phyloP scores from a whole-genome alignment of 2,329 filamentous ascomycete species.

The Penicillium paneum region DNA sequence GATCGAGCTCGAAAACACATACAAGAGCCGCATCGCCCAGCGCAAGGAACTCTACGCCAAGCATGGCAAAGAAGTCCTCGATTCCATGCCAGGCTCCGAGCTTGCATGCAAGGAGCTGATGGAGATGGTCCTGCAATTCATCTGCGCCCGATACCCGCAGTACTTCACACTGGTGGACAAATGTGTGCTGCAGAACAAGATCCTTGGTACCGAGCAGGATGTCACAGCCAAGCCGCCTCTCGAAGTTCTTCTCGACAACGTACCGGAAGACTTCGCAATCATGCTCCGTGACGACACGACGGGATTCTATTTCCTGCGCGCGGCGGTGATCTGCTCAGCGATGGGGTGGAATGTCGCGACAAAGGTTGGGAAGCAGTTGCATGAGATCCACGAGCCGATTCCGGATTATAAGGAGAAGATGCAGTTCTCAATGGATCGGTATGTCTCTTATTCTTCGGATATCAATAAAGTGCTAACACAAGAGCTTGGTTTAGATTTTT shows the following conservation, averaged over 20 bases:
- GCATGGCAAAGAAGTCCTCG: constrained; percentile 63
- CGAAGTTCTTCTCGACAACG: constrained; percentile 67
- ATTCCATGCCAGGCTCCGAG: constrained; percentile 69
- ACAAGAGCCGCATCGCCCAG: constrained; percentile 64
- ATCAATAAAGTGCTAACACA: neutral
- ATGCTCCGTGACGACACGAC: constrained; percentile 68
- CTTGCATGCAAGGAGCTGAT: constrained; percentile 80
- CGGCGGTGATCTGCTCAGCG: constrained; percentile 73
- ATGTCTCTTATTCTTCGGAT: constrained; percentile 22
- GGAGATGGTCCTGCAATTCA: constrained; percentile 79
- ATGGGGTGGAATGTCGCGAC: constrained; percentile 74
- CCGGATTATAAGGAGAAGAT: constrained; percentile 87
- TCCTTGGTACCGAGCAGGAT: constrained; percentile 62
- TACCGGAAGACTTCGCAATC: constrained; percentile 81
- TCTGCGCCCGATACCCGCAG: constrained; percentile 73
- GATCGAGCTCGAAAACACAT: constrained; percentile 80
- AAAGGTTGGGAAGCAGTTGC: constrained; percentile 69
- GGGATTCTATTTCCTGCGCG: constrained; percentile 71
- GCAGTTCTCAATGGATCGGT: constrained; percentile 83
- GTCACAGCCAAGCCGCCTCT: constrained; percentile 64
- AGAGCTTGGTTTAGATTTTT: constrained; percentile 60
- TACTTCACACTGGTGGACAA: constrained; percentile 62
- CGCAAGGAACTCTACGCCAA: constrained; percentile 63
- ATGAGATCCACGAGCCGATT: constrained; percentile 69
- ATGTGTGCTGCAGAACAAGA: constrained; percentile 63